Base-by-base conservation (phyloP, 1,139 yeast species). In the Debaryomyces nepalensis region DNA sequence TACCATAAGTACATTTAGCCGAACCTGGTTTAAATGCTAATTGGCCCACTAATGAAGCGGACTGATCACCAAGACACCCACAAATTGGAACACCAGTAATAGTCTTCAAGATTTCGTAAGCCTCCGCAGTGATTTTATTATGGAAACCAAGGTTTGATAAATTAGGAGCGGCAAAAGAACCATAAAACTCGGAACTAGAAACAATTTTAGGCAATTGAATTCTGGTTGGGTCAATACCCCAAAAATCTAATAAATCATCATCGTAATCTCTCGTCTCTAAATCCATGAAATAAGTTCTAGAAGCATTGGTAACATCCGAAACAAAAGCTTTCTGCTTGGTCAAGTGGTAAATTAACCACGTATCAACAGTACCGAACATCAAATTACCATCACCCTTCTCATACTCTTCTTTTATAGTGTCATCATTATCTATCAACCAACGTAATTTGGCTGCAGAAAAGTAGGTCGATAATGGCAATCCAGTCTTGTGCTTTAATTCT, bases 1-100 rank as follows among this genome's bases (percentile, higher is more conserved):
- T 91, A 52, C 98, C 98, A 60, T 90, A 91, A n/a, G 98, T 91
- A 73, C 96, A 88, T 66, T 91, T 91, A 31, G 97, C 97, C 41
- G 86, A 81, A 43, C 97, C 97, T 23, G 82, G 77, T 51, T 78
- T 75, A 57, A 88, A 81, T 1, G 97, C 97, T 64, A 88, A 68
- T 66, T 91, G 97, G 24, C 98, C 98, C 39, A 90, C 96, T 48
- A 91, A 69, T 4, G 97, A 95, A 3, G 97, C 91, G 45, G 93
- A 82, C 70, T 91, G 98, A 67, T 91, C 98, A 48, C 98, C 98
- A 22, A 91, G 73, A 66, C 96, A 88, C 30, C 97, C 97, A 55
- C 89, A 79, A 45, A 91, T 81, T 24, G 97, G 96, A 16, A 84
- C 72, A 39, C 81, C 84, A 40, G 68, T 63, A 46, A 81, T 68